A percentile compares a stretch with the other conserved stretches of the same genome.
phyloP scores from a whole-genome alignment of 208 protist species.

The Trypanosoma mega region DNA sequence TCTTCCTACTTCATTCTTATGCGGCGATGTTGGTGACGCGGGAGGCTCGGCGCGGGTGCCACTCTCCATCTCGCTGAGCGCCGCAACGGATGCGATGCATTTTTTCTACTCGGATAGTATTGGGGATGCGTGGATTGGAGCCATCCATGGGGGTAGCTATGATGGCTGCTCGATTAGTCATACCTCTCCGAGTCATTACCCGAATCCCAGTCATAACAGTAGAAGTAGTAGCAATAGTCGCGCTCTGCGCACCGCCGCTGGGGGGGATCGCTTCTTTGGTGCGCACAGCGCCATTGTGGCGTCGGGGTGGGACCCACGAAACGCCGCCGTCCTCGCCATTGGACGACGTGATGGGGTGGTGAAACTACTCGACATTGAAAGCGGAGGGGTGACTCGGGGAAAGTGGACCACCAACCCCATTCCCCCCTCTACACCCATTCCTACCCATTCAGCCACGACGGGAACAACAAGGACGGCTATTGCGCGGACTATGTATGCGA shows the following conservation, averaged over 20 bases:
- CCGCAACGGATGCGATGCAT: constrained; percentile 26
- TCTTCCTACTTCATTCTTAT: constrained; percentile 4
- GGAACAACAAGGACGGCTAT: no score
- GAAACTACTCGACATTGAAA: constrained; percentile 66
- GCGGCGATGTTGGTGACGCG: background rate
- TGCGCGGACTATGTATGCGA: no score
- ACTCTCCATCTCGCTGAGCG: constrained; percentile 63
- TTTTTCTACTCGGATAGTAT: constrained; percentile 37
- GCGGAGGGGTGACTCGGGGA: constrained; percentile 21
- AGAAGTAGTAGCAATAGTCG: background rate
- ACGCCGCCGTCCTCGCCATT: constrained; percentile 52
- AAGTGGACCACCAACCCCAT: constrained; percentile 13
- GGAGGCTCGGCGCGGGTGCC: background rate
- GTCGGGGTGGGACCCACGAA: constrained; percentile 59
- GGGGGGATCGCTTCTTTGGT: background rate
- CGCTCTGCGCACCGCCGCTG: background rate
- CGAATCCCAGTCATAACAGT: no score
- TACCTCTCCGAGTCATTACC: no score
- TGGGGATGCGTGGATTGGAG: constrained; percentile 26
- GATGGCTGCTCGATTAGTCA: no score
- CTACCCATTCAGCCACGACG: no score
- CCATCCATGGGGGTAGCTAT: background rate
- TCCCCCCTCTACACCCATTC: background rate
- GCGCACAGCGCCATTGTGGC: constrained; percentile 15
- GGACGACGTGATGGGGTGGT: constrained; percentile 57